Conservation (phyloP, 108 stramenopile genomes). For the Cyclotella choctawhatcheeana region DNA sequence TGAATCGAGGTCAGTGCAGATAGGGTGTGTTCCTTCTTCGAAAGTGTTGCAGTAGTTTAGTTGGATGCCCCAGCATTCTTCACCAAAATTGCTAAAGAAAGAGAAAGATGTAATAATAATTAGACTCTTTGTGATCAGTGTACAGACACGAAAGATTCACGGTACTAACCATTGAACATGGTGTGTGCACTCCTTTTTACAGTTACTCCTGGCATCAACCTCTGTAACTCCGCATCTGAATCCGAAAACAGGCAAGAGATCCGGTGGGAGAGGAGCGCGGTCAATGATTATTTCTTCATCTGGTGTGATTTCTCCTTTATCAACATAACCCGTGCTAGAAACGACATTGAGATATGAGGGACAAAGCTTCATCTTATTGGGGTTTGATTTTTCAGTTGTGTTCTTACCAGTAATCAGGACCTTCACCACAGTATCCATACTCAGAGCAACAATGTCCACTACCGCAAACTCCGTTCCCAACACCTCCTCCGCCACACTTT, state of each 20-base stretch:
- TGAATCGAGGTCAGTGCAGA: constrained; percentile 40
- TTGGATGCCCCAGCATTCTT: constrained; percentile 52
- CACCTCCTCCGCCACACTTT: constrained; percentile 35
- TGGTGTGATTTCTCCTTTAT: constrained; percentile 10
- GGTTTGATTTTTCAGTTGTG: too few species aligned
- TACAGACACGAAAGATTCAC: too few species aligned
- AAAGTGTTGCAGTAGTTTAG: constrained; percentile 55
- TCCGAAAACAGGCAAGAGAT: constrained; percentile 38
- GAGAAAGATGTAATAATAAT: too few species aligned
- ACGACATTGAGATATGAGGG: too few species aligned
- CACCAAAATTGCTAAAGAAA: constrained; percentile 19
- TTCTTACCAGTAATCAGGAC: constrained; percentile 18
- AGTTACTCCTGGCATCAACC: constrained; percentile 51
- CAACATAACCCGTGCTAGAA: constrained; percentile 30
- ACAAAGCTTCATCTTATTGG: too few species aligned
- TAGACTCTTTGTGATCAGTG: too few species aligned
- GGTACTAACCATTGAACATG: constrained; percentile 37
- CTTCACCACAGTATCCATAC: constrained; percentile 26
- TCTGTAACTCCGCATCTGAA: constrained; percentile 45
- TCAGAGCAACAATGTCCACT: constrained; percentile 16
- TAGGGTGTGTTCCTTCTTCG: constrained; percentile 44
- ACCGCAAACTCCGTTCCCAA: constrained; percentile 24
- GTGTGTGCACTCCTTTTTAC: constrained; percentile 41
- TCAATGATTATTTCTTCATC: constrained; percentile 19
- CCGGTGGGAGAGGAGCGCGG: constrained; percentile 24